Evolutionary conservation across 23 red algal genomes (phyloP).

Genomic region (Gracilaria domingensis): DNA sequence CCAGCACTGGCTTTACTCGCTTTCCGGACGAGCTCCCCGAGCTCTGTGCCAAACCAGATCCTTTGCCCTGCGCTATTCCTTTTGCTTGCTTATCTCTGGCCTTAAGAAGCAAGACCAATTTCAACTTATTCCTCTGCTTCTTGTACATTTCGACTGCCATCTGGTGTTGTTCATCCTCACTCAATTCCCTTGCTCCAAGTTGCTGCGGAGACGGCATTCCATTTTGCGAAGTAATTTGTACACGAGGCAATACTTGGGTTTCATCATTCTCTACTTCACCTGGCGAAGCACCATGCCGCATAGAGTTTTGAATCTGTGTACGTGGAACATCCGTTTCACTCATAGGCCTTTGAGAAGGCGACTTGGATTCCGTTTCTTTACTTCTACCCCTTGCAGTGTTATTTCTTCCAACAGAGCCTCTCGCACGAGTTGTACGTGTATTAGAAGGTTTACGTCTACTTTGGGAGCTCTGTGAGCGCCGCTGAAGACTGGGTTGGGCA

Average conservation of each 20-base stretch:
- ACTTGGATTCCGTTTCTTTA: too few relatives aligned
- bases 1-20: background rate
- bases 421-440: too few relatives aligned
- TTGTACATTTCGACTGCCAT: background rate
- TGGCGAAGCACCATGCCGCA: background rate
- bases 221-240: too few relatives aligned
- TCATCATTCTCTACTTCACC: too few relatives aligned
- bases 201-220: background rate
- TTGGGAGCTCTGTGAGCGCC: too few relatives aligned
- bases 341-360: too few relatives aligned
- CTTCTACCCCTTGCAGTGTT: too few relatives aligned
- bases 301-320: background rate
- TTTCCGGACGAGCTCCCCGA: background rate
- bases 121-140: background rate
- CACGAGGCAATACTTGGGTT: too few relatives aligned
- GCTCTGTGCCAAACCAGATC: background rate
- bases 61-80: background rate
- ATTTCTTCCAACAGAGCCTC: too few relatives aligned
- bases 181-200: background rate
- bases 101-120: background rate
- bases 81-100: slow-evolving; percentile 1
- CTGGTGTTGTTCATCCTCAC: background rate
- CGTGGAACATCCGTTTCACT: background rate
- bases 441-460: too few relatives aligned
- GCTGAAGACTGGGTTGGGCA: too few relatives aligned